These are phyloP conservation scores for Mychonastes homosphaera DNA, from an alignment of 139 green algal species.

Conservation along the genomic window DNA sequence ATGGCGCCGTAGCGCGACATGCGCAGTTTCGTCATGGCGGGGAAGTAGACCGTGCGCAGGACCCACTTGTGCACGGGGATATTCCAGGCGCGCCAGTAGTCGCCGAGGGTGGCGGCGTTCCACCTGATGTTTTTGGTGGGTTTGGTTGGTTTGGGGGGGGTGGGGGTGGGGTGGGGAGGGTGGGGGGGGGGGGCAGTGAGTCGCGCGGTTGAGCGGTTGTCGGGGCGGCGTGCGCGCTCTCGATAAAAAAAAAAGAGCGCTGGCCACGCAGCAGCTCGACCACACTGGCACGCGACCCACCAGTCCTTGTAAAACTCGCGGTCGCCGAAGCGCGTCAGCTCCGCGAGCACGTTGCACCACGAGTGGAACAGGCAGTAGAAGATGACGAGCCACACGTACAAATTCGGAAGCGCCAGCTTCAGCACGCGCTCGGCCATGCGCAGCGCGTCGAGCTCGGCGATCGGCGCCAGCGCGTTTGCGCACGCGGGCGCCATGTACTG, in stretches of 20 bases:
- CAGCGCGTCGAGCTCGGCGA: slow-evolving; percentile 28
- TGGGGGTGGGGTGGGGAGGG: no score
- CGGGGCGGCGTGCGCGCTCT: no score
- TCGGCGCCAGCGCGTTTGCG: slow-evolving; percentile 41
- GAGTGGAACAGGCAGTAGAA: slow-evolving; percentile 83
- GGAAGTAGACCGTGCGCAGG: slow-evolving; percentile 85
- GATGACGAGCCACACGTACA: slow-evolving; percentile 85
- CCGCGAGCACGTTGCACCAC: slow-evolving; percentile 82
- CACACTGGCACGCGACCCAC: no score
- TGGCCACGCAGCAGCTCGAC: no score
- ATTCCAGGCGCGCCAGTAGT: slow-evolving; percentile 93
- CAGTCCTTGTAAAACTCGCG: slow-evolving; percentile 93
- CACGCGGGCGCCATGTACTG: slow-evolving; percentile 71
- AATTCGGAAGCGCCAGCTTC: slow-evolving; percentile 79
- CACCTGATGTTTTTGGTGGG: no score
- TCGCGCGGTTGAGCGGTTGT: no score
- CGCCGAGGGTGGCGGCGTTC: slow-evolving; percentile 78
- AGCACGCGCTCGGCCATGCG: slow-evolving; percentile 74
- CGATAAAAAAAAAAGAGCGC: no score
- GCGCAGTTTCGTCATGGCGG: slow-evolving; percentile 27
- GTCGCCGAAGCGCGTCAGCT: slow-evolving; percentile 82
- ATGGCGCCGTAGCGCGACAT: slow-evolving; percentile 15
- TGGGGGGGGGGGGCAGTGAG: no score
- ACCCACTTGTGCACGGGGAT: slow-evolving; percentile 91
- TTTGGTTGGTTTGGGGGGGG: no score